Evolutionary conservation across 441 rosid species (phyloP).

Genomic region (Biscutella laevigata): DNA sequence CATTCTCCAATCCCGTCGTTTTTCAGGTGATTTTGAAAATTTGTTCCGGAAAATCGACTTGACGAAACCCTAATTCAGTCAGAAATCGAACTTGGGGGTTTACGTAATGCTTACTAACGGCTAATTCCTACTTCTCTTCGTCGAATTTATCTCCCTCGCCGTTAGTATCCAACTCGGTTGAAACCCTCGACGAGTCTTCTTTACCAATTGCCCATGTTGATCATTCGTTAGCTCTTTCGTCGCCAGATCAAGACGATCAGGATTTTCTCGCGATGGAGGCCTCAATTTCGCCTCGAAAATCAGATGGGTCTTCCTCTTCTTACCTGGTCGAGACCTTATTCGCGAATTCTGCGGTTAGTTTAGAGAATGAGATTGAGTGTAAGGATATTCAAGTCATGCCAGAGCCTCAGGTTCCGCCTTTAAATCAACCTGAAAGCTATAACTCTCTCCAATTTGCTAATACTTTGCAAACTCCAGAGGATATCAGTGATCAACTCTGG

Average conservation of each 20-base stretch:
- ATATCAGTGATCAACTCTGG: neutral
- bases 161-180: constrained; percentile 7
- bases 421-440: neutral
- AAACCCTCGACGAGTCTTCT: constrained; percentile 19
- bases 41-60: neutral
- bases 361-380: neutral
- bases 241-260: neutral
- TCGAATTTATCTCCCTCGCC: neutral
- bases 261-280: no score
- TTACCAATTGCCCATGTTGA: constrained; percentile 10
- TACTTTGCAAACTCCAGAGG: neutral
- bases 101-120: neutral
- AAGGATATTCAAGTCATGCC: neutral
- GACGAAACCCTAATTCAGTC: neutral
- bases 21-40: neutral
- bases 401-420: neutral
- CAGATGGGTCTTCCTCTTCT: neutral
- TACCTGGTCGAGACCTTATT: neutral
- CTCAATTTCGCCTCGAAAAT: neutral
- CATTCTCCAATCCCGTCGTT: neutral
- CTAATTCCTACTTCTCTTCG: neutral
- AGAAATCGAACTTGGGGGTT: neutral
- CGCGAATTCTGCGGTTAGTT: neutral
- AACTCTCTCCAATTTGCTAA: neutral
- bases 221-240: constrained; percentile 13